Percentiles rank a stretch among this genome's conserved stretches.
Evolutionary conservation across 208 protist genomes (phyloP).

Genomic region (Leishmania arabica): DNA sequence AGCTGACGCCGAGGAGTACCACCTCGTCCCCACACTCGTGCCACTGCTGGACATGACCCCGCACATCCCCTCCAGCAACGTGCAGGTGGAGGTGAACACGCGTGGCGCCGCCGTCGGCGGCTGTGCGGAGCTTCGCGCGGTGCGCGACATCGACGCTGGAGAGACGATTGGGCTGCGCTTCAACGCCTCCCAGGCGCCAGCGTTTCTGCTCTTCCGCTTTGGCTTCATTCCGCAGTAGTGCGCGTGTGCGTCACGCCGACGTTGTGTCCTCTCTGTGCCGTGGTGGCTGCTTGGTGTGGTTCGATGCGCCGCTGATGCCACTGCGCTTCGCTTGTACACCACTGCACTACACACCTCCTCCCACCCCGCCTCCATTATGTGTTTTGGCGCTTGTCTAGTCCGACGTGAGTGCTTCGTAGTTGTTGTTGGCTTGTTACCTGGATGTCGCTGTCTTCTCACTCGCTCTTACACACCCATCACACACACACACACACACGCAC

Average conservation of each 20-base stretch:
- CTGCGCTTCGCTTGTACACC: neutral
- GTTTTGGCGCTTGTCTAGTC: neutral
- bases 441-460: neutral
- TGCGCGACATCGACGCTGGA: conserved; percentile 67
- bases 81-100: conserved; percentile 65
- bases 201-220: conserved; percentile 81
- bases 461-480: neutral
- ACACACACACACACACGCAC: neutral
- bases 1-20: conserved; percentile 44
- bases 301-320: neutral
- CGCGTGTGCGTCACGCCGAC: neutral
- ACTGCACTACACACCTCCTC: neutral
- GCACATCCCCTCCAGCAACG: conserved; percentile 72
- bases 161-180: conserved; percentile 78
- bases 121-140: conserved; percentile 71
- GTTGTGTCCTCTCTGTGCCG: neutral
- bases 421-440: neutral
- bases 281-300: neutral
- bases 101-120: conserved; percentile 37
- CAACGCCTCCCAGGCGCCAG: conserved; percentile 58
- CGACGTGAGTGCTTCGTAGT: neutral
- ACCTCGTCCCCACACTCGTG: conserved; percentile 73
- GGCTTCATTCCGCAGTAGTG: conserved; percentile 76
- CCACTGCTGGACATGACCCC: conserved; percentile 74
- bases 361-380: neutral